Conservation (phyloP, 1,284 basidiomycete species). For the Cutaneotrichosporon spelunceum region DNA sequence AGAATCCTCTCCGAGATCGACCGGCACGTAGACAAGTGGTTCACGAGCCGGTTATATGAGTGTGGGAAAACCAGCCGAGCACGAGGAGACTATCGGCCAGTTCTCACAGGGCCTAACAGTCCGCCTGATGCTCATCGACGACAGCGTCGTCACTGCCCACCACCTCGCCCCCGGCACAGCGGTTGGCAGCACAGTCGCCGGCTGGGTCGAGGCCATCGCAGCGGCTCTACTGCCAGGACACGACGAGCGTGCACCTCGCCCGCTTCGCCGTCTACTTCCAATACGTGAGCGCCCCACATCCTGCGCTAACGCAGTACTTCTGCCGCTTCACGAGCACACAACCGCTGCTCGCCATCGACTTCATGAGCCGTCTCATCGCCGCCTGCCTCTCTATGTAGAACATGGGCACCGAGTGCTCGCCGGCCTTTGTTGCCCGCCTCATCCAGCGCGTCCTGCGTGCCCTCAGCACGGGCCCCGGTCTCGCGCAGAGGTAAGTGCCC, state of each 20-base stretch:
- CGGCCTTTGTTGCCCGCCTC: neutral
- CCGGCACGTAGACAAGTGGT: neutral
- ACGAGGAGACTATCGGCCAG: neutral
- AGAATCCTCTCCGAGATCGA: neutral
- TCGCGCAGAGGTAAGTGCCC: neutral
- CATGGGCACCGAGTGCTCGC: neutral
- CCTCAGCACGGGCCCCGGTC: neutral
- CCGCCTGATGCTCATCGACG: slow-evolving; percentile 1
- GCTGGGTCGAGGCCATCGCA: neutral
- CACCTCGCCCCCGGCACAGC: neutral
- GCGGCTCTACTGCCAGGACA: neutral
- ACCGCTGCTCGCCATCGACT: neutral
- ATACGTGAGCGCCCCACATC: neutral
- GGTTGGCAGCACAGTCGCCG: neutral
- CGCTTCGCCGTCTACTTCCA: neutral
- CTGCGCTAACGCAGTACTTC: neutral
- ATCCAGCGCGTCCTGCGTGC: slow-evolving; percentile 1
- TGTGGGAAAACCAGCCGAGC: neutral
- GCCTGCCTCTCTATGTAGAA: neutral
- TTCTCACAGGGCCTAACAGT: neutral
- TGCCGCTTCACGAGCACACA: neutral
- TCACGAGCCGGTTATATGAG: neutral
- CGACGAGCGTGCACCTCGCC: neutral
- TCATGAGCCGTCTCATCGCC: slow-evolving; percentile 1
- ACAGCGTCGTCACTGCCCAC: neutral